Evolutionary conservation across 306 rosid species (phyloP), one percentile per base, ranked within the genome.

Genomic region (Casuarina cunninghamiana): DNA sequence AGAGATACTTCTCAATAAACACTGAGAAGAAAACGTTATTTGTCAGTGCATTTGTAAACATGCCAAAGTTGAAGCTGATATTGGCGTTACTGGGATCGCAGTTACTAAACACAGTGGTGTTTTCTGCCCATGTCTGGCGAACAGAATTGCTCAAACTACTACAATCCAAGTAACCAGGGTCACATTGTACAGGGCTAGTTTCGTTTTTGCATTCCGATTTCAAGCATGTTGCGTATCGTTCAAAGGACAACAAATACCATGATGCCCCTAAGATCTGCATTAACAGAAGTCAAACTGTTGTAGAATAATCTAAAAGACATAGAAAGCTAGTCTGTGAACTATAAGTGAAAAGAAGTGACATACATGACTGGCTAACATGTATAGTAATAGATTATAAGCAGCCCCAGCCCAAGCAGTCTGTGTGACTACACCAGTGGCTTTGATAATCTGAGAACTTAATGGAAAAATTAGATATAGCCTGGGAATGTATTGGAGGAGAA

Each of bases 351-450:
- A 65, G 13, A 69, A 17, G 21, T 58, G 75, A 48, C 88, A 68
- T 86, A 94, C 98, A 89, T 94, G 97, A 85, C 98, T 94, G 44
- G 96, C 98, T 75, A 94, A 80, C 98, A 92, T 89, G 87, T 92
- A 94, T 60, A 94, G 94, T 73, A 92, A n/a, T 26, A 94, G 94
- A 84, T 94, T 94, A 54, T 94, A 94, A 1, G 97, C 98, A 77
- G 97, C 98, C 80, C 98, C 98, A 10, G 98, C 96, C 97, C 97
- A 94, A 41, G 98, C 98, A 1, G 96, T 92, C 82, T 87, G 90
- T 79, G 98, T 92, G 72, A 88, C 97, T 7, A 92, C 80, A 54
- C 98, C 98, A 2, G 93, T 87, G 81, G 97, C 92, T 83, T 92
- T 92, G 82, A 90, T 87, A 76, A 94, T 94, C 87, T 94, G 94